Evolutionary conservation across 108 stramenopile species (phyloP).

Genomic region (Licmophora abbreviata): DNA sequence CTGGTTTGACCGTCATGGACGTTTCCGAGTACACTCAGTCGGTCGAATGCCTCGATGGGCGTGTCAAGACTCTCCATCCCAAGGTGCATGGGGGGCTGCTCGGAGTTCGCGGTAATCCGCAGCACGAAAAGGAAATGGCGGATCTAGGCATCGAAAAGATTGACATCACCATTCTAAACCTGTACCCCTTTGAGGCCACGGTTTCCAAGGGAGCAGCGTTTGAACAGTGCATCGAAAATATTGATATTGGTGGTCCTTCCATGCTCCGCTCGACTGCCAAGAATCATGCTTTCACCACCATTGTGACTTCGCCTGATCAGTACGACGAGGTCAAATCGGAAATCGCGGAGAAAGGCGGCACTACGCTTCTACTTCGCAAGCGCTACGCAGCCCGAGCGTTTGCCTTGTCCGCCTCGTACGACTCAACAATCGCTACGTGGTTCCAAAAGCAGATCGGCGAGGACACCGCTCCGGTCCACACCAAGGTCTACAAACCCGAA

Average conservation of each 20-base stretch:
- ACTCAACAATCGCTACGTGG: constrained; percentile 88
- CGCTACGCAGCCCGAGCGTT: constrained; percentile 89
- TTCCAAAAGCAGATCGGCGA: constrained; percentile 63
- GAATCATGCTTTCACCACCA: constrained; percentile 94
- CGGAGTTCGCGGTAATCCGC: constrained; percentile 88
- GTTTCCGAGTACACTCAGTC: constrained; percentile 91
- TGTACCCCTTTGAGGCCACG: constrained; percentile 97
- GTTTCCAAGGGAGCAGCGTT: constrained; percentile 84
- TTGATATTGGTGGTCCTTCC: constrained; percentile 98
- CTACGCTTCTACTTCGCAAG: constrained; percentile 75
- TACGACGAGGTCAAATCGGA: constrained; percentile 72
- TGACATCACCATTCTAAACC: constrained; percentile 95
- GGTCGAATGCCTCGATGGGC: constrained; percentile 95
- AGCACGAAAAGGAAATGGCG: constrained; percentile 85
- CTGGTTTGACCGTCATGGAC: constrained; percentile 81
- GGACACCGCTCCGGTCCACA: constrained; percentile 45
- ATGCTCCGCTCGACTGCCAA: constrained; percentile 98
- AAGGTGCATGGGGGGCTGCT: constrained; percentile 96
- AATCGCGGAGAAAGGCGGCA: constrained; percentile 76
- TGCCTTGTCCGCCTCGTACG: constrained; percentile 88
- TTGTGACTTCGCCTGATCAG: constrained; percentile 86
- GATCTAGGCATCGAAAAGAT: constrained; percentile 88
- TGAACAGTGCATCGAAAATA: constrained; percentile 97
- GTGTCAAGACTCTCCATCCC: constrained; percentile 98
- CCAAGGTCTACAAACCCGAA: constrained; percentile 87